Evolutionary conservation across 2,329 filamentous ascomycete species (phyloP), one percentile per base, ranked within the genome.

Genomic region (Penicillium freii): DNA sequence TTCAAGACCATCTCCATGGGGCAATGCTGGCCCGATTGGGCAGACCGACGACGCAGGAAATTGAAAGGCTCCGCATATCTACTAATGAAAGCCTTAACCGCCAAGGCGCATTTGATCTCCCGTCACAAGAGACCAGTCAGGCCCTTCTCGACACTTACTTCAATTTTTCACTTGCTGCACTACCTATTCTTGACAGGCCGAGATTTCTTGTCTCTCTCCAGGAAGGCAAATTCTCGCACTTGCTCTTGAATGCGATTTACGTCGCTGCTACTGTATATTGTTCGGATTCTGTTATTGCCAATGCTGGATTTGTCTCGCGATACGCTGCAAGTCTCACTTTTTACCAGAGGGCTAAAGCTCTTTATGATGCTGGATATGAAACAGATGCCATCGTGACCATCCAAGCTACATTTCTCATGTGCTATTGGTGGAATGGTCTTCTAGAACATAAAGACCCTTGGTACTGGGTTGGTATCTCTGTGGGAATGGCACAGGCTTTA

Each of bases 281-380:
- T 33, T 57, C 59, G 2, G 66, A 67, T 34, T 39, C 54, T 4
- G 27, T 64, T 29, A 62, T 69, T 47, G 42, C 52, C 13, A 33
- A 55, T 29, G 57, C 62, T 23, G 68, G 68, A 3, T 69, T 66
- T 49, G 42, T 43, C 6, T 61, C 52, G 42, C 60, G 68, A 10
- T 64, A 64, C 48, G 42, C 54, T 15, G 68, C 68, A 21, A 64
- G 62, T n/a, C 60, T 61, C 9, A 62, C 60, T 1, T 69, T 67
- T 45, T 67, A 68, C 44, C 62, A 50, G 15, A 61, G 64, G 53
- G 65, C 67, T 3, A 70, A 70, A 57, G 55, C 59, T 17, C 48
- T 70, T 21, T 65, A 69, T 54, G 68, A 70, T 57, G 62, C 64
- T 34, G 67, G 67, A 25, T 63, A 67, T 52, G 68, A 70, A 40